Evolutionary conservation across 2,329 filamentous ascomycete genomes (phyloP).

Genomic region (Pseudopyricularia cyperi): DNA sequence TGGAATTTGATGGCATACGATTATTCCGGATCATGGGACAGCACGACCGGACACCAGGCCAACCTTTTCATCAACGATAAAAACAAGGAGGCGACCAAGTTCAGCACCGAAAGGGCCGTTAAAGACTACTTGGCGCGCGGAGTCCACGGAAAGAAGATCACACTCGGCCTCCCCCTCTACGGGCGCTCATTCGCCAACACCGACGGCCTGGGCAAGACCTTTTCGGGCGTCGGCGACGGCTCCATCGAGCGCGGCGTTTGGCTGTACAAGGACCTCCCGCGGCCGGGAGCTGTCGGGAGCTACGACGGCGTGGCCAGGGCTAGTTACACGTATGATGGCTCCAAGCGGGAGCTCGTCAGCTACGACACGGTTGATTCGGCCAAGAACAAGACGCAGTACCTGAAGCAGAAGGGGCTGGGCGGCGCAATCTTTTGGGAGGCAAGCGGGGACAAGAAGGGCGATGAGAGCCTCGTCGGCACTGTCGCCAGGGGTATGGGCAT

Average conservation of each 20-base stretch:
- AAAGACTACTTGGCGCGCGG: constrained; percentile 46
- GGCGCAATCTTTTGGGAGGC: constrained; percentile 82
- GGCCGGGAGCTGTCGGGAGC: constrained; percentile 38
- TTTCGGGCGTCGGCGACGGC: constrained; percentile 48
- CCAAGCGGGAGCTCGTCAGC: constrained; percentile 48
- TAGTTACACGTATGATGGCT: constrained; percentile 57
- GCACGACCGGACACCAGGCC: constrained; percentile 47
- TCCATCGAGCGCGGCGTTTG: constrained; percentile 48
- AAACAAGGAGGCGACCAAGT: constrained; percentile 48
- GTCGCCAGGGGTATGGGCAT: constrained; percentile 32
- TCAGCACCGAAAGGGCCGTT: constrained; percentile 54
- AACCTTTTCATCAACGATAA: constrained; percentile 47
- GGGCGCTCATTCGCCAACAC: constrained; percentile 64
- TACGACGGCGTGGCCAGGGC: constrained; percentile 47
- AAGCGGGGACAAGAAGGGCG: constrained; percentile 45
- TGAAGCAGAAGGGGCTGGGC: constrained; percentile 47
- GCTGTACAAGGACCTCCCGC: constrained; percentile 62
- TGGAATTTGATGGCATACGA: constrained; percentile 58
- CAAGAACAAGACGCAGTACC: constrained; percentile 48
- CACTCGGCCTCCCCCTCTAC: constrained; percentile 67
- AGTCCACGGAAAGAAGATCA: constrained; percentile 50
- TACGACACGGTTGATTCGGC: constrained; percentile 54
- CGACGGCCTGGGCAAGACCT: constrained; percentile 50
- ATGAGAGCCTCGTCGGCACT: constrained; percentile 44
- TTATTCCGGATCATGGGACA: constrained; percentile 54